Base-by-base conservation (phyloP, 768 basidiomycete genomes). In the Dictyophora rubrovolvata region DNA sequence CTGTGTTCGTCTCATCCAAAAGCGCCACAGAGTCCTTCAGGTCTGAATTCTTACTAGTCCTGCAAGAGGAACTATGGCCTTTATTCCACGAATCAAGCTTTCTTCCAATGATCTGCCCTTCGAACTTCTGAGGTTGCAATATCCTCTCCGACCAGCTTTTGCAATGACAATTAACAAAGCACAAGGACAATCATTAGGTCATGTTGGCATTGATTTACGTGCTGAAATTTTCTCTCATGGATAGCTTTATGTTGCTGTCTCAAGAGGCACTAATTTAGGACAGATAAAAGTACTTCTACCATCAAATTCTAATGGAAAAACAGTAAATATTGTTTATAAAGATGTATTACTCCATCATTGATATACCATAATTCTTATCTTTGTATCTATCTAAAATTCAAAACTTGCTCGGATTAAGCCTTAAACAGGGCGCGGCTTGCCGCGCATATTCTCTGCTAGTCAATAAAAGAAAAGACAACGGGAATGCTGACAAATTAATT, bases 121-220 rank as follows among this genome's bases (percentile, higher is more conserved):
- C 42, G n/a, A 42, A 42, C 42, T 42, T n/a, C 62, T 78, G n/a
- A 65, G 68, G 1, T 67, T 79, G 5, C 42, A 42, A 42, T 42
- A 14, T 42, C 42, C 42, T 42, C 14, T 42, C n/a, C 42, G 42
- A 12, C 52, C 22, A 28, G 75, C 73, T 16, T 79, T 79, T 70
- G 74, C 74, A 0, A 71, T 79, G 65, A 71, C 76, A 0, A 75
- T 79, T 63, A 78, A 79, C 67, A 79, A 78, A 63, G 60, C 75
- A 1, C 77, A 78, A 66, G 77, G 78, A 2, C 78, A 79, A 66
- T 77, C 74, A 11, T 69, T 78, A 5, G 62, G 70, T 48, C 46
- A 68, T 66, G 74, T 78, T 54, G 77, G 76, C 1, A 35, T 79
- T 16, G 72, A 78, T 62, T 62, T 78, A 0, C 63, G 66, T 22